Base-by-base conservation (phyloP, 2,329 filamentous ascomycete species). In the Leptographium radiaticola region DNA sequence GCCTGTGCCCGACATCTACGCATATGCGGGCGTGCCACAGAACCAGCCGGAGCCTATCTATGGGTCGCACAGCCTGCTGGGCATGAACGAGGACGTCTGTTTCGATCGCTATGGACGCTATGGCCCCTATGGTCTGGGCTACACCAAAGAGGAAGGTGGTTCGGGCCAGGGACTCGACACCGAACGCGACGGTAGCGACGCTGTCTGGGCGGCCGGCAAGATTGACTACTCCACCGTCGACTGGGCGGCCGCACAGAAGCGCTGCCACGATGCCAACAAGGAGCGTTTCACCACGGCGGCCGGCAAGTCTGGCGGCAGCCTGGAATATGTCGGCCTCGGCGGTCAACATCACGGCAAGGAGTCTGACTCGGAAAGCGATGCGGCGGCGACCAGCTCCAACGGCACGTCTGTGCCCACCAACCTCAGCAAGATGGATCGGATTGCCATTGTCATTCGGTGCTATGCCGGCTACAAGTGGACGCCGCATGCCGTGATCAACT, bases 31-130 rank as follows among this genome's bases (percentile, higher is more conserved):
- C 18, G 58, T 61, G 13, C 60, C 60, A 1, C 77, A 84, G 61
- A 86, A 87, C 13, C 87, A 89, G 67, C 87, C 89, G 0, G 82
- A 89, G 51, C 80, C 87, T 3, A 77, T 83, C 1, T 78, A 93
- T 60, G 89, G 89, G 4, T 90, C 86, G 0, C 84, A 93, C 64
- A 75, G 81, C 15, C 66, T 89, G 47, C 70, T 95, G 6, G 89
- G 87, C 0, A 67, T 95, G 43, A 75, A 83, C 25, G 77, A 89
- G 57, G 84, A 93, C 61, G 73, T 94, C 15, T 95, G 89, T 68
- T 95, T 94, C 65, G 89, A 95, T 63, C 80, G 89, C 7, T 94
- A 89, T 64, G 87, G 88, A 18, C 80, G 89, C 48, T 79, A 91
- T 40, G 89, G 88, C 0, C 85, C 89, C 0, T 95, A 95, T 63